Conservation (phyloP, 192 early-diverging fungal genomes). For the Gryganskiella cystojenkinii region DNA sequence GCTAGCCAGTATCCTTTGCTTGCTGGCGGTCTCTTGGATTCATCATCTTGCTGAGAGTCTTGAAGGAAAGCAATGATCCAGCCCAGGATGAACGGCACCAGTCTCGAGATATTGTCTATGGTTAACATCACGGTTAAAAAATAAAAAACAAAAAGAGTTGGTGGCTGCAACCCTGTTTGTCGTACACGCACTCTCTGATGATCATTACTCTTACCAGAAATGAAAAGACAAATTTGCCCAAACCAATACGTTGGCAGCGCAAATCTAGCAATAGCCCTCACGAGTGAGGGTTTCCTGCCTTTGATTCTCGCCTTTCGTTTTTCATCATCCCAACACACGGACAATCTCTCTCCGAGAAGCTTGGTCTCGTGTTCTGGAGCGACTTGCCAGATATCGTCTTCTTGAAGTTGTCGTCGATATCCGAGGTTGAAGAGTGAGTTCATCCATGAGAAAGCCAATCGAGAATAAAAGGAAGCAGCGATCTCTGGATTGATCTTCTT, state of each 20-base stretch:
- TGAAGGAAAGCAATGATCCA: conserved; percentile 35
- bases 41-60: conserved; percentile 7
- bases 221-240: conserved; percentile 4
- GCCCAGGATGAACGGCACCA: conserved; percentile 24
- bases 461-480: conserved; percentile 27
- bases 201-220: conserved; percentile 13
- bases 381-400: conserved; percentile 48
- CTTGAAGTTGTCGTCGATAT: conserved; percentile 30
- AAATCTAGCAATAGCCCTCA: conserved; percentile 16
- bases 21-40: conserved; percentile 10
- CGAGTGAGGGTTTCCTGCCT: conserved; percentile 12
- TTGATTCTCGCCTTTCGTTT: background rate
- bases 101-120: conserved; percentile 17
- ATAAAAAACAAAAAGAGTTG: background rate
- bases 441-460: conserved; percentile 41
- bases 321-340: conserved; percentile 18
- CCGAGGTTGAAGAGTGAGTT: conserved; percentile 46
- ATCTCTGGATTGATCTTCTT: conserved; percentile 20
- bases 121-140: background rate
- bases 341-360: background rate
- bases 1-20: conserved; percentile 36
- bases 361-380: conserved; percentile 24
- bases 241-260: conserved; percentile 21
- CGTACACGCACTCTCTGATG: too few species aligned
- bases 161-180: background rate